phyloP scores from a whole-genome alignment of 306 rosid species.

The Quercus alba region DNA sequence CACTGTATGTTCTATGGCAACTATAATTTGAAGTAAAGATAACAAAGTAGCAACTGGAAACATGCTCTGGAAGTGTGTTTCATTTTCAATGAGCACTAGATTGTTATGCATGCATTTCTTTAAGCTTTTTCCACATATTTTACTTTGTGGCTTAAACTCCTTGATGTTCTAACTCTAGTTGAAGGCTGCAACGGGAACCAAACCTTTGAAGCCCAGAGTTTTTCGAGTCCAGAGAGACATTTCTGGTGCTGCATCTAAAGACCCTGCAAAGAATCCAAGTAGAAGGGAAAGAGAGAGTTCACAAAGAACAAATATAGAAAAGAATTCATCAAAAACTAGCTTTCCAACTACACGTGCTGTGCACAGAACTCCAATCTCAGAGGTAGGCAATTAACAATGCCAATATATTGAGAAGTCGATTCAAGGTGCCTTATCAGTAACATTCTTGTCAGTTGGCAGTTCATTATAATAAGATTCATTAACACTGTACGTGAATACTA shows the following conservation, averaged over 20 bases:
- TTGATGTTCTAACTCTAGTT: slow-evolving; percentile 21
- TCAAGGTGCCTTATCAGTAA: background rate
- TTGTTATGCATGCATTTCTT: background rate
- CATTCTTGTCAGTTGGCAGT: background rate
- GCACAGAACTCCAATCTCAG: slow-evolving; percentile 34
- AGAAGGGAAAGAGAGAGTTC: slow-evolving; percentile 37
- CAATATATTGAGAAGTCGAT: background rate
- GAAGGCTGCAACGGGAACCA: slow-evolving; percentile 34
- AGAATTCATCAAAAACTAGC: slow-evolving; percentile 27
- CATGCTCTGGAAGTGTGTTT: slow-evolving; percentile 1
- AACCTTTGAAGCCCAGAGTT: slow-evolving; percentile 23
- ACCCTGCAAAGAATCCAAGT: slow-evolving; percentile 18
- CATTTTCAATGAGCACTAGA: background rate
- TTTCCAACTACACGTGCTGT: slow-evolving; percentile 16
- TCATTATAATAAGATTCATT: background rate
- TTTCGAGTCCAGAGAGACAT: slow-evolving; percentile 28
- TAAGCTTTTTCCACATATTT: slow-evolving; percentile 1
- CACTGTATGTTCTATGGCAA: background rate
- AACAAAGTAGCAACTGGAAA: background rate
- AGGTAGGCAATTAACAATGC: slow-evolving; percentile 35
- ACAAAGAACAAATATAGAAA: slow-evolving; percentile 25
- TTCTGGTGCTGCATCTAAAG: slow-evolving; percentile 23
- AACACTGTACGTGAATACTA: background rate
- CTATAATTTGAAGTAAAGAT: background rate
- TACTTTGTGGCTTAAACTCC: background rate